phyloP scores from a whole-genome alignment of 2,329 filamentous ascomycete genomes.

The Aspergillus pseudoglaucus region DNA sequence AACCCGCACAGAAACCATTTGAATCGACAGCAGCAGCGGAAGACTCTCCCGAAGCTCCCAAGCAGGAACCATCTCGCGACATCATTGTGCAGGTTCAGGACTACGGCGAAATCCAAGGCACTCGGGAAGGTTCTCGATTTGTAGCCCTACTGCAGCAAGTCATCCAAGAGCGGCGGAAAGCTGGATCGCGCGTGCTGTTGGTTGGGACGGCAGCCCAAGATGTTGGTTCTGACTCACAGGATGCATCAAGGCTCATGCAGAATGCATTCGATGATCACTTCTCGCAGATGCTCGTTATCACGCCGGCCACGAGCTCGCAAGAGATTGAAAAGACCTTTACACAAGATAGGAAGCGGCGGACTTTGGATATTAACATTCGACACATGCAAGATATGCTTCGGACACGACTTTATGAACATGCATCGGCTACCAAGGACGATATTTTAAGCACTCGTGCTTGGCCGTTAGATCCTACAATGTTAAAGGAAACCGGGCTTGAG shows the following conservation, averaged over 20 bases:
- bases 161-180: slow-evolving; percentile 64
- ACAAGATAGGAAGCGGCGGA: slow-evolving; percentile 45
- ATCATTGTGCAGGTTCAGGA: slow-evolving; percentile 76
- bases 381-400: slow-evolving; percentile 59
- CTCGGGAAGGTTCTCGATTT: slow-evolving; percentile 62
- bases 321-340: slow-evolving; percentile 37
- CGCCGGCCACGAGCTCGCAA: slow-evolving; percentile 40
- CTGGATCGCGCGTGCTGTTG: slow-evolving; percentile 66
- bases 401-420: slow-evolving; percentile 29
- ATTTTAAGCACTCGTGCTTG: slow-evolving; percentile 26
- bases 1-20: slow-evolving; percentile 4
- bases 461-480: slow-evolving; percentile 20
- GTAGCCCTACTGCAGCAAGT: slow-evolving; percentile 63
- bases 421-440: slow-evolving; percentile 24
- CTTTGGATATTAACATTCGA: slow-evolving; percentile 55
- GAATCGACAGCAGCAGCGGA: slow-evolving; percentile 8
- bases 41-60: slow-evolving; percentile 8
- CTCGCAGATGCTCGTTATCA: slow-evolving; percentile 50
- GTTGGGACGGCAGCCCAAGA: slow-evolving; percentile 66
- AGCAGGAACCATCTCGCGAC: slow-evolving; percentile 22
- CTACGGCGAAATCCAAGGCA: slow-evolving; percentile 67
- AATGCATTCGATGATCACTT: slow-evolving; percentile 39
- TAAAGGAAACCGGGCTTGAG: slow-evolving; percentile 37
- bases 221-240: slow-evolving; percentile 32
- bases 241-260: slow-evolving; percentile 43